Percentiles rank a stretch among this genome's conserved stretches.
phyloP scores from a whole-genome alignment of 768 basidiomycete genomes.

The Russula griseocarnosa region DNA sequence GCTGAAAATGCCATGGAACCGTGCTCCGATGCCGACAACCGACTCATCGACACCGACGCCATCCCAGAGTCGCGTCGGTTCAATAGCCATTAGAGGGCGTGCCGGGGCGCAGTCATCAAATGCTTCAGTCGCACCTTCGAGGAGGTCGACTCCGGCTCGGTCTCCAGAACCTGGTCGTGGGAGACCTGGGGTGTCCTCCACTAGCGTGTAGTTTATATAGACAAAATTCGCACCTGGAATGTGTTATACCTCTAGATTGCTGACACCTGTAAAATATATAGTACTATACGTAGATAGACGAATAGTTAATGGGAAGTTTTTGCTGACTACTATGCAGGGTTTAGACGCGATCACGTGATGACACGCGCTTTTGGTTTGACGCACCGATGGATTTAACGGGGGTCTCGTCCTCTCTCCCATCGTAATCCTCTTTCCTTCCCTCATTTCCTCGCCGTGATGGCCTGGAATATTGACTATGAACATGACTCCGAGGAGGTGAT shows the following conservation, averaged over 20 bases:
- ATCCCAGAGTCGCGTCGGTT: constrained; percentile 21
- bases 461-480: constrained; percentile 27
- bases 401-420: background rate
- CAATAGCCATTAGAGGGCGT: constrained; percentile 14
- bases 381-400: background rate
- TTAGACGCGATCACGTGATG: constrained; percentile 24
- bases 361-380: constrained; percentile 19
- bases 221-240: background rate
- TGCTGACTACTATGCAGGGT: no score
- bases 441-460: constrained; percentile 18
- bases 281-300: constrained; percentile 13
- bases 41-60: constrained; percentile 21
- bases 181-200: constrained; percentile 7
- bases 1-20: constrained; percentile 33
- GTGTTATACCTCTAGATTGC: constrained; percentile 14
- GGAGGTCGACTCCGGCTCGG: constrained; percentile 17
- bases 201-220: constrained; percentile 5
- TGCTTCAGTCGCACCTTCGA: constrained; percentile 12
- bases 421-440: constrained; percentile 2
- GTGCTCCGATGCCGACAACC: constrained; percentile 9
- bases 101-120: constrained; percentile 11
- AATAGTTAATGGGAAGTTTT: background rate
- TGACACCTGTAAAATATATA: constrained; percentile 2
- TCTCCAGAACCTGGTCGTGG: constrained; percentile 17
- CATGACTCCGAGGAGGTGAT: constrained; percentile 26